Evolutionary conservation across 805 yeast genomes (phyloP).

Genomic region (Hanseniaspora valbyensis): DNA sequence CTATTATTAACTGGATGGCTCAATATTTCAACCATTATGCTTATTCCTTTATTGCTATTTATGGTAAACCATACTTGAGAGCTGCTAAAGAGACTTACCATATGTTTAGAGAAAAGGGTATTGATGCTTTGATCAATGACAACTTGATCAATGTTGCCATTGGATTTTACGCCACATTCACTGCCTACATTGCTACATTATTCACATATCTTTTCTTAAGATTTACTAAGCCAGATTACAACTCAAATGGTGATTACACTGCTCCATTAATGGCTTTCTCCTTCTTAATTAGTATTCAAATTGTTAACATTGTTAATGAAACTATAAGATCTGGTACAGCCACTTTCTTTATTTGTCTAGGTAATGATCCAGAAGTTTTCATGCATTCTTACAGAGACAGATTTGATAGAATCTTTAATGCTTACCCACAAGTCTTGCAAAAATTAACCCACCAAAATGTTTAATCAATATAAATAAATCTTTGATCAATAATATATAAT

Average conservation of each 20-base stretch:
- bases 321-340: constrained; percentile 73
- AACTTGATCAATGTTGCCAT: constrained; percentile 69
- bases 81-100: constrained; percentile 78
- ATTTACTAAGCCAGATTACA: constrained; percentile 58
- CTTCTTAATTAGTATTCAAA: constrained; percentile 62
- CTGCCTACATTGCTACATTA: constrained; percentile 54
- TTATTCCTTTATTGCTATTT: constrained; percentile 73
- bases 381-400: constrained; percentile 58
- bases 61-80: constrained; percentile 64
- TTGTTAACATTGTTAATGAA: constrained; percentile 59
- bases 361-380: constrained; percentile 76
- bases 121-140: constrained; percentile 77
- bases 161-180: constrained; percentile 62
- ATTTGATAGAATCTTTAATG: constrained; percentile 51
- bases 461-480: constrained; percentile 15
- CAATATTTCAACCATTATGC: constrained; percentile 86
- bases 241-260: constrained; percentile 45
- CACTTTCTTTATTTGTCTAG: constrained; percentile 73
- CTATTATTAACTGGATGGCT: constrained; percentile 65
- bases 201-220: constrained; percentile 56
- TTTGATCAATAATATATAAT: neutral
- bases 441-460: constrained; percentile 34
- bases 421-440: constrained; percentile 59
- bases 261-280: constrained; percentile 68
- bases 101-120: constrained; percentile 64